phyloP scores from a whole-genome alignment of 176 grass and related monocot genomes.

The Elaeis guineensis region DNA sequence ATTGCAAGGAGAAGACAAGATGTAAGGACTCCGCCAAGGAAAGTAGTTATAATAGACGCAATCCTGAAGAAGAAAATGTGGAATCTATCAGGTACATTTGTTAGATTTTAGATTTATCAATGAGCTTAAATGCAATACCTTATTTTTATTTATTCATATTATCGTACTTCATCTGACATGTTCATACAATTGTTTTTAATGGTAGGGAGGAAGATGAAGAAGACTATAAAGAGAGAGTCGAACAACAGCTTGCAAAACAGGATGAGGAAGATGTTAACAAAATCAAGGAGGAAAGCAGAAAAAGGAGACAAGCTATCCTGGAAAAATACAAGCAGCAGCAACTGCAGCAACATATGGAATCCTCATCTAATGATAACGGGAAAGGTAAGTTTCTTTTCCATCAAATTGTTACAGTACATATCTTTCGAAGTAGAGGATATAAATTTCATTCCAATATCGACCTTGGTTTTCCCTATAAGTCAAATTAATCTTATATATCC shows the following conservation, averaged over 20 bases:
- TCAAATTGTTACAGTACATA: too few relatives aligned
- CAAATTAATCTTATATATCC: too few relatives aligned
- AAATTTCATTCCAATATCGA: too few relatives aligned
- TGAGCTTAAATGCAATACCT: not conserved
- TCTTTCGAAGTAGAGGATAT: too few relatives aligned
- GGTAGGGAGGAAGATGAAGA: constrained; percentile 74
- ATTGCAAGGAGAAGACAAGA: constrained; percentile 41
- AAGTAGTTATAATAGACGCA: constrained; percentile 16
- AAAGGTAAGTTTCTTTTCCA: constrained; percentile 40
- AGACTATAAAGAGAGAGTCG: constrained; percentile 82
- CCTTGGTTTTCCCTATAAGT: too few relatives aligned
- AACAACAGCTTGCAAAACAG: constrained; percentile 84
- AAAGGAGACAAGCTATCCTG: constrained; percentile 88
- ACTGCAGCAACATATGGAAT: constrained; percentile 39
- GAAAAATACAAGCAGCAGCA: constrained; percentile 68
- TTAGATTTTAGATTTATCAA: too few relatives aligned
- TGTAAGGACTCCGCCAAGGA: constrained; percentile 33
- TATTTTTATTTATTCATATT: constrained; percentile 2
- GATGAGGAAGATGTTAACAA: constrained; percentile 92
- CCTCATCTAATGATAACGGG: constrained; percentile 27
- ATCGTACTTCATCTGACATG: constrained; percentile 4
- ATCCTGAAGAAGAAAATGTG: constrained; percentile 36
- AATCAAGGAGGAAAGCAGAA: constrained; percentile 89
- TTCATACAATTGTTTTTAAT: constrained; percentile 4
- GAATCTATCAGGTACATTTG: constrained; percentile 41